Conservation (phyloP, 805 yeast genomes). For the Teunomyces cretensis region DNA sequence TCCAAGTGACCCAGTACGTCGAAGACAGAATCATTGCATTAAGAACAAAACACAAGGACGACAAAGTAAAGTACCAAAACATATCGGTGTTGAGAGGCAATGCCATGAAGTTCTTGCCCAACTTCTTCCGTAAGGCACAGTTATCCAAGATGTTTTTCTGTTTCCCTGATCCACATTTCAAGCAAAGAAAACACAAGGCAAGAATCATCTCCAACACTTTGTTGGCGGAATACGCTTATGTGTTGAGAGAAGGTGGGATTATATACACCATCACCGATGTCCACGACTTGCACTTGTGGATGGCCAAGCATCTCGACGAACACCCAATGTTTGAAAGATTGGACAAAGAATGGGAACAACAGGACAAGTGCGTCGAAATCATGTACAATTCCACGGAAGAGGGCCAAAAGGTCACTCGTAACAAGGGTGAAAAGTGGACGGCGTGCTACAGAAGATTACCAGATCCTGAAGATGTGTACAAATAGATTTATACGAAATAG, state of each 20-base stretch:
- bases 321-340: constrained; percentile 91
- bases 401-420: constrained; percentile 93
- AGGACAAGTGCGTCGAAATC: constrained; percentile 77
- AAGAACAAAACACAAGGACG: constrained; percentile 51
- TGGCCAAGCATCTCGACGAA: constrained; percentile 85
- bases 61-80: constrained; percentile 60
- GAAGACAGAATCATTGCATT: constrained; percentile 93
- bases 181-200: constrained; percentile 95
- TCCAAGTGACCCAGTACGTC: constrained; percentile 95
- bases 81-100: constrained; percentile 90
- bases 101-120: constrained; percentile 96
- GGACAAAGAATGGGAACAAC: constrained; percentile 71
- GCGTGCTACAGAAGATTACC: constrained; percentile 84
- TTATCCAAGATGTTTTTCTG: constrained; percentile 92
- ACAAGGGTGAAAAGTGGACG: constrained; percentile 80
- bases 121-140: constrained; percentile 82
- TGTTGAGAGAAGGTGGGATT: constrained; percentile 80
- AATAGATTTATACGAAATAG: background rate
- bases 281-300: constrained; percentile 90
- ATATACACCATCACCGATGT: constrained; percentile 96
- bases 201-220: constrained; percentile 90
- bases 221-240: constrained; percentile 89
- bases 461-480: constrained; percentile 42
- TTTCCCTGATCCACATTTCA: constrained; percentile 99
- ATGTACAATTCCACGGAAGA: constrained; percentile 97